Evolutionary conservation across 2,329 filamentous ascomycete species (phyloP), one percentile per base, ranked within the genome.

Genomic region (Cladosporium sp.): DNA sequence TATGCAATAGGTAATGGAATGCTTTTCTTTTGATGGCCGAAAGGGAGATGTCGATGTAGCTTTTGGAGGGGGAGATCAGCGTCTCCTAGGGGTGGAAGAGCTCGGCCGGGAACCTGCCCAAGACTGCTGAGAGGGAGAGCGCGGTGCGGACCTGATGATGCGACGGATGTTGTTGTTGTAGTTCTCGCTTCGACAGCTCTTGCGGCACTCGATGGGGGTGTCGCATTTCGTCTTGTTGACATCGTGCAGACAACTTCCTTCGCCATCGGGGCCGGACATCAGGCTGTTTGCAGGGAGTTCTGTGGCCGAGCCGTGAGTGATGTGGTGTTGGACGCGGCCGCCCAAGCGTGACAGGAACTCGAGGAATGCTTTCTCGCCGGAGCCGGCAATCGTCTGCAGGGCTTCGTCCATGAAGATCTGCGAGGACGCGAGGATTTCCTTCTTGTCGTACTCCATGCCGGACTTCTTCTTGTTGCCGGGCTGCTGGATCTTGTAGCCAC

Each of bases 391-490:
- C 21, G 49, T 52, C 26, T 26, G 18, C 1, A 33, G 5, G 16
- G 50, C 50, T 31, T 31, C 50, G 16, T 53, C 28, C 23, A 53
- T 8, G 2, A 11, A 10, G 28, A 53, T 55, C 8, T 33, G 28
- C 5, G 52, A 10, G 23, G 26, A n/a, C 16, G 7, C 56, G 10
- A 58, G 18, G 8, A 59, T 12, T 29, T 65, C 37, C 21, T 59
- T 56, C 26, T 65, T 65, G 10, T 35, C 14, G 10, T 31, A 23
- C 1, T n/a, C 21, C 18, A 55, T 21, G 49, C 64, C 64, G 16
- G 64, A 61, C 31, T 46, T 56, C 10, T 26, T 33, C 46, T 40
- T 35, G 57, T 65, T 65, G 49, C 49, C 49, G 0, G 44, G 40
- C 29, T 28, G 40, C 23, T 65, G 64, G 12, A 18, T 7, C 29